Conservation (phyloP, 805 yeast genomes). For the Pichia cabralensis region DNA sequence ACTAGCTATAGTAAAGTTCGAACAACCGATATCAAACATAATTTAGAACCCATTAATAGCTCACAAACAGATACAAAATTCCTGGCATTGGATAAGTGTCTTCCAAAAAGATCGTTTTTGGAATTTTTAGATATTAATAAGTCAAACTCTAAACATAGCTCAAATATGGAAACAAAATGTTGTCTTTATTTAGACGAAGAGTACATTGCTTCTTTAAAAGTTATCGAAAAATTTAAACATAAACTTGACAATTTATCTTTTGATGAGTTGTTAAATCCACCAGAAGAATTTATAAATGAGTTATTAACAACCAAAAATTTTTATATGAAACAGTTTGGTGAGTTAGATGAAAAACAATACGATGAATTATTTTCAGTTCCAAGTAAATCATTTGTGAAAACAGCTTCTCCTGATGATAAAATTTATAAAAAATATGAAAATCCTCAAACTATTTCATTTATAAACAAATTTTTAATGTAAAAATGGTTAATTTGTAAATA, state of each 20-base stretch:
- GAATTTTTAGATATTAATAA: slow-evolving; percentile 39
- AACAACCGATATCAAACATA: neutral
- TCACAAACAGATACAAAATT: slow-evolving; percentile 29
- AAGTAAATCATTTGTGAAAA: slow-evolving; percentile 12
- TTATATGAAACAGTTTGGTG: slow-evolving; percentile 2
- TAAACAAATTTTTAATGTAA: slow-evolving; percentile 10
- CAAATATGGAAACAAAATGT: slow-evolving; percentile 10
- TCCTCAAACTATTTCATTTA: slow-evolving; percentile 21
- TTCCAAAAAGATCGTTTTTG: slow-evolving; percentile 51
- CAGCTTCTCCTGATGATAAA: slow-evolving; percentile 13
- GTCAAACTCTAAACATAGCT: slow-evolving; percentile 14
- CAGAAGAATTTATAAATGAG: slow-evolving; percentile 10
- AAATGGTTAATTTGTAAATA: too few species aligned
- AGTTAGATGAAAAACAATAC: slow-evolving; percentile 5
- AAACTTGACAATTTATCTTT: slow-evolving; percentile 9
- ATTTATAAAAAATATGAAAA: slow-evolving; percentile 14
- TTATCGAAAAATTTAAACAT: slow-evolving; percentile 12
- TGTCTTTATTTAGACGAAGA: slow-evolving; percentile 30
- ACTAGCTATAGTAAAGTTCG: neutral
- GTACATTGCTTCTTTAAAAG: slow-evolving; percentile 18
- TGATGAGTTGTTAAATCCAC: slow-evolving; percentile 10
- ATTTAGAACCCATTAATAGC: neutral
- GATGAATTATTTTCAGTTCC: slow-evolving; percentile 11
- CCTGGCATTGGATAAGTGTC: slow-evolving; percentile 78
- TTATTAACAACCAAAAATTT: slow-evolving; percentile 6